Evolutionary conservation across 2,329 filamentous ascomycete genomes (phyloP), one percentile per base, ranked within the genome.

Genomic region (Claviceps fusiformis): DNA sequence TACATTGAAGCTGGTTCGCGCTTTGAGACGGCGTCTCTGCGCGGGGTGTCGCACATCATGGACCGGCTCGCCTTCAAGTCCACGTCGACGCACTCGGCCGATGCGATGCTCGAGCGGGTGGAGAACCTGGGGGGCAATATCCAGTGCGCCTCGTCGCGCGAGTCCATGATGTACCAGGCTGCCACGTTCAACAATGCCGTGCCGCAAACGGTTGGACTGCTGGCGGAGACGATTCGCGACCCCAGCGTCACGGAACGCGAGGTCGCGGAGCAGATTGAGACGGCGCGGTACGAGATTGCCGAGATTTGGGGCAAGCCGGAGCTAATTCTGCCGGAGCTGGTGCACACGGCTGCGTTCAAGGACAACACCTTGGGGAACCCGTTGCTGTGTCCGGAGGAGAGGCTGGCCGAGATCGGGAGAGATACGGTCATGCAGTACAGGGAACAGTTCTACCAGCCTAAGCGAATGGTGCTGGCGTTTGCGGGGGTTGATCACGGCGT

Each of bases 271-370:
- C 93, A 98, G 72, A 75, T 98, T 27, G 83, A 87, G 67, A 97
- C 92, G 7, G 93, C 92, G 9, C 83, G 91, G 53, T 98, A 97
- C 67, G 93, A 98, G 73, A 93, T 98, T 68, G 83, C 83, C 29
- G 93, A 97, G 75, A 97, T 98, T 55, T 98, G 93, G 93, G 86
- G 86, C 63, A 97, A 95, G 76, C 91, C 93, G 0, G 92, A 97
- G 65, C 80, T 98, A 55, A 97, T 98, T 62, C 75, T 98, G 58
- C 93, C 93, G 0, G 93, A 98, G 72, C 73, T 98, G 62, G 86
- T 97, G 43, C 93, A 98, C 70, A 93, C 91, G 75, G 90, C 93
- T 10, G 93, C 91, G 2, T 98, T 89, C 73, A 93, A 90, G 74
- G 87, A 93, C 67, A 97, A 98, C 72, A 97, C 93, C 0, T 77